Evolutionary conservation across 441 rosid genomes (phyloP), one percentile per base, ranked within the genome.

Genomic region (Lepidium campestre): DNA sequence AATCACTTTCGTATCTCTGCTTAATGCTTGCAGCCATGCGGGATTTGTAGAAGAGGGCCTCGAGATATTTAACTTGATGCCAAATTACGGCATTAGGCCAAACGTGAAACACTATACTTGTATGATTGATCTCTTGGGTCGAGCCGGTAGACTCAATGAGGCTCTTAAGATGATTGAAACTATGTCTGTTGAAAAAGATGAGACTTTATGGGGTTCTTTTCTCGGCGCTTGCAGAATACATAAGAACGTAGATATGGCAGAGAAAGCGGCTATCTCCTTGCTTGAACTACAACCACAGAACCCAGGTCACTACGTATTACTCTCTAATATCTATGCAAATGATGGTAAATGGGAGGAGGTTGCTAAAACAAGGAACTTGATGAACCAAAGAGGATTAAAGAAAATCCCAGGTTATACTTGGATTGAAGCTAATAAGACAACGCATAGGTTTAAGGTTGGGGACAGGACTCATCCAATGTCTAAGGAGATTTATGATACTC

Each of bases 181-280:
- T 41, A 76, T 78, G 80, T 60, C 54, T 1, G 41, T 74, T 4
- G 80, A 79, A 47, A 79, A 79, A 67, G 87, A 85, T 40, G 81
- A 64, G 41, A 83, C 82, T 25, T 34, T 85, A 48, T 79, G 80
- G 83, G 77, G 79, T 60, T 81, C 85, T 42, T 73, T 78, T 66
- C 80, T 81, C 2, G 87, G 80, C 0, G 89, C 85, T 47, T 82
- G 89, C 67, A 81, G 83, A 64, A 78, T 76, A 23, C 81, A 85
- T 75, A 73, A 73, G 73, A 66, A 78, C 17, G 60, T 76, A 10
- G 83, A 82, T n/a, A 17, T 82, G 59, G 85, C 83, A 12, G 85
- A 85, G 77, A 73, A 63, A 71, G 81, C 75, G 0, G 87, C 82
- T 10, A 73, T 65, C 10, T 75, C 75, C 5, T 78, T 81, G 57